Evolutionary conservation across 2,329 filamentous ascomycete species (phyloP), one percentile per base, ranked within the genome.

Genomic region (Scolecobasidium constrictum): DNA sequence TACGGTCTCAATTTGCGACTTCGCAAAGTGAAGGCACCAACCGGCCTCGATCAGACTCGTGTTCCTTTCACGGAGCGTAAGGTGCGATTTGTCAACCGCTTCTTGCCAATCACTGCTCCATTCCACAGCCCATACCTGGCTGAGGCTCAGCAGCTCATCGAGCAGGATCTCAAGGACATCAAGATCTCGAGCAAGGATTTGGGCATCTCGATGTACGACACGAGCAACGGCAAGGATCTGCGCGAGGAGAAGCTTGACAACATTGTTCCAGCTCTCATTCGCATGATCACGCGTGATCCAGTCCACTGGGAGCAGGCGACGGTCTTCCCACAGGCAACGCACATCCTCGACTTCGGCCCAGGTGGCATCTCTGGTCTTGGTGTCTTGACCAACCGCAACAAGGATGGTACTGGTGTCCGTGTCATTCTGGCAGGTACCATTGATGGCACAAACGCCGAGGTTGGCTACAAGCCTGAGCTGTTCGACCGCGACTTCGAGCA

Each of bases 291-390:
- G 4, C 82, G 85, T 43, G 88, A 96, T 53, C 77, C 86, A 2
- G 92, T 98, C 42, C 81, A 95, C 63, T 98, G 92, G 92, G 92
- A 96, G 67, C 82, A 82, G 60, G 88, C 92, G 1, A 98, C 92
- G 1, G 75, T 84, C 43, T 96, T 98, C 70, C 81, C 86, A 3
- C 74, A 78, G 17, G 92, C 92, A 16, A 95, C 90, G 3, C 92
- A 98, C 60, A 85, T 98, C 44, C 69, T 98, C 41, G 92, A 98
- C 66, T 96, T 98, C 54, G 92, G 93, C 37, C 92, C 92, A 17
- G 92, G 92, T 56, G 93, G 92, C 48, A 92, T 96, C 50, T 98
- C 92, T 18, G 93, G 93, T 50, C 80, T 98, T 17, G 93, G 92
- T 57, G 85, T 94, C 36, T 71, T 98, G 49, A 98, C 92, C 45